Conservation (phyloP, 768 basidiomycete species). For the Leccinum aurantiacum region DNA sequence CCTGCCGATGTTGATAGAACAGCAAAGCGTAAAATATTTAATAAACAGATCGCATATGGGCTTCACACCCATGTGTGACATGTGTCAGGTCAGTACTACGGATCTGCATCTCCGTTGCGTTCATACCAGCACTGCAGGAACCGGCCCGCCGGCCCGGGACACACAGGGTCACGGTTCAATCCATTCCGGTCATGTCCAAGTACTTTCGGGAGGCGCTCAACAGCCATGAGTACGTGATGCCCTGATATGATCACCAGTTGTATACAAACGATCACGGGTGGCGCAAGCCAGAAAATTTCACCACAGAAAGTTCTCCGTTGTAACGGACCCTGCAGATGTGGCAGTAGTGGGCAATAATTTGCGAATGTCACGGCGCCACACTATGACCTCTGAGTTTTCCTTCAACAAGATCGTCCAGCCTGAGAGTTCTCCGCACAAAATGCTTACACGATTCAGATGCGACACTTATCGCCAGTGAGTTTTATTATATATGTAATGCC, state of each 20-base stretch:
- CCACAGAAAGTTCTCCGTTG: not conserved
- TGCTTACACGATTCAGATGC: not conserved
- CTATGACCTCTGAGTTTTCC: not conserved
- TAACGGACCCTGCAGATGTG: not conserved
- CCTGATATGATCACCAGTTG: not conserved
- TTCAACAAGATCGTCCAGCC: not conserved
- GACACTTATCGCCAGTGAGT: not conserved
- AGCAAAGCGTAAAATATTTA: not conserved
- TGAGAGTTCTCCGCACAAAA: not conserved
- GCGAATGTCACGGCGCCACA: not conserved
- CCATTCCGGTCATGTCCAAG: not conserved
- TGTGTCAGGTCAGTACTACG: not conserved
- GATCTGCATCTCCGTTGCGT: not conserved
- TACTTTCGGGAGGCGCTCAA: not conserved
- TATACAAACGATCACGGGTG: not conserved
- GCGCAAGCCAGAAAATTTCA: not conserved
- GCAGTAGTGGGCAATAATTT: not conserved
- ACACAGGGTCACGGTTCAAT: not conserved
- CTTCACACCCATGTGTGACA: not conserved
- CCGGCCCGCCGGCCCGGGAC: not conserved
- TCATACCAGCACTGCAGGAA: not conserved
- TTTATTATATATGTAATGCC: too few relatives aligned
- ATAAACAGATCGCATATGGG: not conserved
- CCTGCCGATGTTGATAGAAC: not conserved
- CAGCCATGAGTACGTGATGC: not conserved